Evolutionary conservation across 2,329 filamentous ascomycete species (phyloP).

Genomic region (Hypocreales sp.): DNA sequence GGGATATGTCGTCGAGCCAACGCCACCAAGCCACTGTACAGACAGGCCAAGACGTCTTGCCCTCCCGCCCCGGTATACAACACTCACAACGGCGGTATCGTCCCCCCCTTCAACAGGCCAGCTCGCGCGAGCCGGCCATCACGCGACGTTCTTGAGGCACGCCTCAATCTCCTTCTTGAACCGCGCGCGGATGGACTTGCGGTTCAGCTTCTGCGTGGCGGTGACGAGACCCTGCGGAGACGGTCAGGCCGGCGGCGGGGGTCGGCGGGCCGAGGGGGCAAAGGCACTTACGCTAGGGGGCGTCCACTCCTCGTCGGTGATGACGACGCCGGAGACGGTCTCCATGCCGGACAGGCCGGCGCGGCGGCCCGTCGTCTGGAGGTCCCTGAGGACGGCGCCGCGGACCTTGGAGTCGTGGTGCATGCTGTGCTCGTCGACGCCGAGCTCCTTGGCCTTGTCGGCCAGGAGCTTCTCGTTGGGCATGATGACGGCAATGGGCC

Average conservation of each 20-base stretch:
- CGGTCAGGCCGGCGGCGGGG: slow-evolving; percentile 8
- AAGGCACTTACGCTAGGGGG: slow-evolving; percentile 69
- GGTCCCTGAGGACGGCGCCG: slow-evolving; percentile 45
- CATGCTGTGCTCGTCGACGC: slow-evolving; percentile 52
- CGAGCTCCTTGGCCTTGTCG: slow-evolving; percentile 42
- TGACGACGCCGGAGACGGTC: slow-evolving; percentile 58
- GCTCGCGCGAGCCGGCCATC: too few species aligned
- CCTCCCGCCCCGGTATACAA: too few species aligned
- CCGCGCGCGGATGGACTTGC: slow-evolving; percentile 30
- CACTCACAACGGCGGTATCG: too few species aligned
- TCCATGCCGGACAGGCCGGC: slow-evolving; percentile 57
- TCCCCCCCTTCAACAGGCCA: too few species aligned
- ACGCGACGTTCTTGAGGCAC: slow-evolving; percentile 16
- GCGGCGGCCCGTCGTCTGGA: slow-evolving; percentile 48
- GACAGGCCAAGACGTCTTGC: too few species aligned
- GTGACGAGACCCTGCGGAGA: slow-evolving; percentile 38
- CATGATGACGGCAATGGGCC: slow-evolving; percentile 69
- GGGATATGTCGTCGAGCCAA: too few species aligned
- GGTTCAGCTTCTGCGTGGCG: slow-evolving; percentile 46
- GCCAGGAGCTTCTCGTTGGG: slow-evolving; percentile 48
- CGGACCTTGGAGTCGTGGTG: slow-evolving; percentile 52
- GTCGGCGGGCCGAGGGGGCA: too few species aligned
- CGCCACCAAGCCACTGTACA: too few species aligned
- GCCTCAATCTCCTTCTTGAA: slow-evolving; percentile 37
- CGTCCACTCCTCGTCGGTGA: slow-evolving; percentile 80